phyloP scores from a whole-genome alignment of 2,329 filamentous ascomycete genomes.

The Hymenoscyphus scutula region DNA sequence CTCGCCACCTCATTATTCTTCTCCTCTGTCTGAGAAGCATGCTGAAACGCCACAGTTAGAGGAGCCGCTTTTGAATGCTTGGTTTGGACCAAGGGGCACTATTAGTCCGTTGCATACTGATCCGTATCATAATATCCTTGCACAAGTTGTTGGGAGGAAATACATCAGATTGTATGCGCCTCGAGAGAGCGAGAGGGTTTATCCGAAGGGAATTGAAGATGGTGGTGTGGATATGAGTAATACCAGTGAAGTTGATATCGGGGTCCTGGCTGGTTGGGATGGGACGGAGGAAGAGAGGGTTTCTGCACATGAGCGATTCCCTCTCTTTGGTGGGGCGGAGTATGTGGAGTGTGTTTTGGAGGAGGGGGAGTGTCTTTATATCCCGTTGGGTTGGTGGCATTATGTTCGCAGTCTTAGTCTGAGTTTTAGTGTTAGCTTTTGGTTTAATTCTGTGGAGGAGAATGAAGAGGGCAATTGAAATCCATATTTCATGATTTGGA shows the following conservation, averaged over 20 bases:
- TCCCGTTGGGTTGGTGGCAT: conserved; percentile 97
- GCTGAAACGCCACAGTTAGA: conserved; percentile 43
- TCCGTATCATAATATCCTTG: conserved; percentile 88
- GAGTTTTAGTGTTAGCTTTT: conserved; percentile 95
- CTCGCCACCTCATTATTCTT: conserved; percentile 51
- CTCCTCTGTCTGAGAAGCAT: conserved; percentile 44
- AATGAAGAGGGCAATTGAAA: neutral
- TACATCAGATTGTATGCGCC: conserved; percentile 89
- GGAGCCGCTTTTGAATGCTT: conserved; percentile 77
- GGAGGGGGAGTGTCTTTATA: conserved; percentile 82
- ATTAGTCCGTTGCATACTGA: conserved; percentile 94
- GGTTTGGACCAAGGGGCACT: conserved; percentile 85
- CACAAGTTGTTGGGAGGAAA: conserved; percentile 85
- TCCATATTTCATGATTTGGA: neutral
- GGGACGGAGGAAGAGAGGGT: conserved; percentile 24
- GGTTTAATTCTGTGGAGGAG: conserved; percentile 63
- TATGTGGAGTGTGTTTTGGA: conserved; percentile 72
- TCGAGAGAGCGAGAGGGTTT: conserved; percentile 53
- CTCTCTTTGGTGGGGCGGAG: conserved; percentile 22
- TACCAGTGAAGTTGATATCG: conserved; percentile 77
- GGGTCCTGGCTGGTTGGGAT: conserved; percentile 63
- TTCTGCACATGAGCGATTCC: conserved; percentile 25
- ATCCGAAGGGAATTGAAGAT: conserved; percentile 60
- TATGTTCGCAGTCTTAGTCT: conserved; percentile 83
- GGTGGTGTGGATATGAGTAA: conserved; percentile 86